A percentile compares a stretch with the other conserved stretches of the same genome.
These are phyloP conservation scores for Aspergillus sp. DNA, from an alignment of 2,329 filamentous ascomycete genomes.

Conservation along the genomic window DNA sequence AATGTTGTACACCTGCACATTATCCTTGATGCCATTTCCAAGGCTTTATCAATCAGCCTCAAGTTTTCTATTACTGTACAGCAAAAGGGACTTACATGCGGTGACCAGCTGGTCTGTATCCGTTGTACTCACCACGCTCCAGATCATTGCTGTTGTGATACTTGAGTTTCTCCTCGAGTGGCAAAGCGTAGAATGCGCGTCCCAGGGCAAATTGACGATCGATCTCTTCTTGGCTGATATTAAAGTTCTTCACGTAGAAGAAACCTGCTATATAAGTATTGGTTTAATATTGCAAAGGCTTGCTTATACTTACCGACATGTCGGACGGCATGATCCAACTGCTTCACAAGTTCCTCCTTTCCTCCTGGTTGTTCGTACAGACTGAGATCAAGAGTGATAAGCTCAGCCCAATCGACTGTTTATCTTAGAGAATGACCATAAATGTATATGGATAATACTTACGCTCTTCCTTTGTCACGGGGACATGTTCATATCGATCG, in stretches of 20 bases:
- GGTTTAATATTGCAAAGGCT: constrained; percentile 11
- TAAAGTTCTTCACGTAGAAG: constrained; percentile 59
- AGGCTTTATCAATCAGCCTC: constrained; percentile 16
- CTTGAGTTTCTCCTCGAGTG: constrained; percentile 53
- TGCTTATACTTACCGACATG: constrained; percentile 29
- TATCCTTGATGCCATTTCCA: constrained; percentile 44
- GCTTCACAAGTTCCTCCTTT: constrained; percentile 48
- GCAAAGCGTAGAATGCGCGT: constrained; percentile 51
- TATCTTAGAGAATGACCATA: constrained; percentile 10
- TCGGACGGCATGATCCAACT: constrained; percentile 50
- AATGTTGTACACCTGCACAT: constrained; percentile 55
- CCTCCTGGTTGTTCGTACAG: constrained; percentile 50
- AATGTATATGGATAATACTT: background rate
- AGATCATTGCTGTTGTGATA: constrained; percentile 43
- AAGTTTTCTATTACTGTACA: constrained; percentile 12
- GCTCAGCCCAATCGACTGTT: constrained; percentile 46
- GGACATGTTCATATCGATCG: constrained; percentile 39
- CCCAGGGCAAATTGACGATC: constrained; percentile 57
- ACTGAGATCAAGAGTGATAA: constrained; percentile 52
- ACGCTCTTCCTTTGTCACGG: constrained; percentile 41
- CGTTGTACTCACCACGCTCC: constrained; percentile 51
- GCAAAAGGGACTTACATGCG: constrained; percentile 16
- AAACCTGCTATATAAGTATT: constrained; percentile 39
- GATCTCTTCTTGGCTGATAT: constrained; percentile 54
- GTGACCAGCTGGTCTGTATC: constrained; percentile 46